These are phyloP conservation scores for Pseudogymnoascus sp. DNA, from an alignment of 2,329 filamentous ascomycete genomes.

Conservation along the genomic window DNA sequence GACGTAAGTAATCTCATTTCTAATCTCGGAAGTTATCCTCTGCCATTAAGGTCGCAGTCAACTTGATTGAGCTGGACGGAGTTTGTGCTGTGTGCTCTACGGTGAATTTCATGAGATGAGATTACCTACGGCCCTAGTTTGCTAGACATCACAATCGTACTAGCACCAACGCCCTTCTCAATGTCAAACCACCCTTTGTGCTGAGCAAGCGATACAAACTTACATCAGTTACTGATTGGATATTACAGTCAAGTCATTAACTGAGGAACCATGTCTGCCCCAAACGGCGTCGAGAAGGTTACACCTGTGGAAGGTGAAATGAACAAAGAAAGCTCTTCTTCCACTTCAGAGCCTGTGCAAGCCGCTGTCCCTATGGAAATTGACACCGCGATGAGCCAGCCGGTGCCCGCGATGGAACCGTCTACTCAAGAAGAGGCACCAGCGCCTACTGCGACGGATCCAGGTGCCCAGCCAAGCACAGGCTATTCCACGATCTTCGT, in stretches of 20 bases:
- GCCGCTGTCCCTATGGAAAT: not conserved
- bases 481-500: constrained; percentile 17
- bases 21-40: not conserved
- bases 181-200: not conserved
- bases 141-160: not conserved
- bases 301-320: not conserved
- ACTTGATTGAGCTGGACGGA: not conserved
- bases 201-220: not conserved
- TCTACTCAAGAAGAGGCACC: not conserved
- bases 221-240: not conserved
- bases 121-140: not conserved
- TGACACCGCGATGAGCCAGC: not conserved
- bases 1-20: not conserved
- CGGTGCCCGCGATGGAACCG: not conserved
- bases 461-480: not conserved
- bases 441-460: not conserved
- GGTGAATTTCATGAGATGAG: not conserved
- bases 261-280: not conserved
- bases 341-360: not conserved
- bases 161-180: not conserved
- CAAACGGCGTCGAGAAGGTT: not conserved
- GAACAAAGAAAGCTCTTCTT: not conserved
- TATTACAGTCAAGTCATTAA: not conserved
- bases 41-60: not conserved
- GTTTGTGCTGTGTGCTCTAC: not conserved